Base-by-base conservation (phyloP, 179 eudicot species). In the Silene vulgaris region DNA sequence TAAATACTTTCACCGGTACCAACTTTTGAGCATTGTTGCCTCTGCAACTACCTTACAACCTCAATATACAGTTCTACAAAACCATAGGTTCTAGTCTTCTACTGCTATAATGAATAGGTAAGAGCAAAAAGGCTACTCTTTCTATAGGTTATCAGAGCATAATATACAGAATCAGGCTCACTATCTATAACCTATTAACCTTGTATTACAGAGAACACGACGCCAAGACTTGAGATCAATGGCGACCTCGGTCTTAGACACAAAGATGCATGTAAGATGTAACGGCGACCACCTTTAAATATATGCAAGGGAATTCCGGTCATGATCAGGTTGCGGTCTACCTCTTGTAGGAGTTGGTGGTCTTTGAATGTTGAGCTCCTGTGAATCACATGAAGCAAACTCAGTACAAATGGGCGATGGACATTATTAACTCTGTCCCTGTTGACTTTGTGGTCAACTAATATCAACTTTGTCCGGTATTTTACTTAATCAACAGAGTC, bases 271-370 rank as follows among this genome's bases (percentile, higher is more conserved):
- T 68, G 54, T 54, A 19, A 21, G 23, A 67, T 68, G 54, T 54
- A 19, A 21, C 21, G 73, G 68, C 28, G 37, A 37, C 16, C 70
- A 74, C 52, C 74, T 68, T 89, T 83, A 91, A 52, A 92, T 92
- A 77, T 88, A 92, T 43, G 97, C 97, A 74, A 92, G 97, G 19
- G 97, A 92, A 79, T 77, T 87, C 60, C 97, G 88, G 77, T 92
- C 97, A 74, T 80, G 87, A 77, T 88, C 93, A 59, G 96, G 90
- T 76, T 90, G 92, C 11, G 95, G 97, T 43, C 95, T 88, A 20
- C 97, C 97, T 77, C 97, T 81, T 9, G 92, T 90, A 29, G 97
- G 97, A 70, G 97, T 91, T 9, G 97, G 97, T 5, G 97, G 97
- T 76, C 97, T 87, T 84, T 91, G 97, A 67, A 83, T 90, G 83